Base-by-base conservation (phyloP, 1,284 basidiomycete species). In the Ustilago hordei region DNA sequence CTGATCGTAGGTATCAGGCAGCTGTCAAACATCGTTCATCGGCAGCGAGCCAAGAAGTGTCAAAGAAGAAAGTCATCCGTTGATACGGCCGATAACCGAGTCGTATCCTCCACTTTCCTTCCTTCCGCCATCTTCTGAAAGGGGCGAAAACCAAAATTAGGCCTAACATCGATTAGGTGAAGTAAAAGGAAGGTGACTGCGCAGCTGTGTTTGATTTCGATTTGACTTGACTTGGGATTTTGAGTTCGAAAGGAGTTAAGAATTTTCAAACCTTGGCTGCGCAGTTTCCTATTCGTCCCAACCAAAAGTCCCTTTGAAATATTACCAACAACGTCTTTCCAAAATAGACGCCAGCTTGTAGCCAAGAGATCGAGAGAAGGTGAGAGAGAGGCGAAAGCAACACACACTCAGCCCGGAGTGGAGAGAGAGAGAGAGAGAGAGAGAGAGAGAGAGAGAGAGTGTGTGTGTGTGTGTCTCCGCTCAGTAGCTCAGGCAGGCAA, bases 361-460 rank as follows among this genome's bases (percentile, higher is more conserved):
- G 56, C 56, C 56, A 65, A 60, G 64, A 65, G 63, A 65, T 65
- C 63, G 63, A 59, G 41, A 50, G 35, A n/a, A 55, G 19, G 8
- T 28, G 23, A 28, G 23, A 28, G 23, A 28, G 23, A 28, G 31
- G 45, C 38, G 28, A 53, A 39, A 56, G 35, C 38, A 50, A 38
- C 36, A 52, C 48, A 52, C 58, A 31, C 45, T 19, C 47, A 52
- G 36, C 28, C 55, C 19, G 43, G 11, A 32, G 32, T 19, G 39
- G 13, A 39, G 39, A 9, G 13, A 47, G 35, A 31, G 48, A 19
- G 19, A 19, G 19, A 19, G 19, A 19, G n/a, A 23, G 47, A 54
- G 55, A 55, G 50, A 31, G 48, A 19, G 19, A 19, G 19, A 19
- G 19, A 19, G n/a, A 23, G 47, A 54, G 55, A 55, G 50, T 52